A percentile compares a stretch with the other conserved stretches of the same genome.
Conservation (phyloP, 1,284 basidiomycete genomes). For the Spongiforma sp. region DNA sequence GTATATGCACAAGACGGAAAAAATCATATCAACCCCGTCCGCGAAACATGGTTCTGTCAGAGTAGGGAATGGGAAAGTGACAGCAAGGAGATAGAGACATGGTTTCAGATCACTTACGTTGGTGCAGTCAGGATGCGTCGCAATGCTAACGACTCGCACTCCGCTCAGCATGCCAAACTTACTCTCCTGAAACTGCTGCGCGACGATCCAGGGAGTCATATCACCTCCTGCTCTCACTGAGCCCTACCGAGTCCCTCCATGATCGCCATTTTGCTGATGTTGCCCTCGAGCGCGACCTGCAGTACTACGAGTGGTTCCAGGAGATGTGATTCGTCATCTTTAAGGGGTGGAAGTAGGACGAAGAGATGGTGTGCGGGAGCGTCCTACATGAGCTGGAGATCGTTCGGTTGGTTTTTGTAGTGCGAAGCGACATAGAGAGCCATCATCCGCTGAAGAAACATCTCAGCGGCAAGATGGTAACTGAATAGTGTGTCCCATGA, state of each 20-base stretch:
- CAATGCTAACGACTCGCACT: constrained; percentile 91
- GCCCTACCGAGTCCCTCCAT: constrained; percentile 87
- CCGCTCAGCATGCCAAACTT: constrained; percentile 94
- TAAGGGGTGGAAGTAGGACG: constrained; percentile 91
- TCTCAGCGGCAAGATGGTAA: constrained; percentile 95
- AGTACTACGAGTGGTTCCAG: constrained; percentile 96
- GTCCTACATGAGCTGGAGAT: constrained; percentile 95
- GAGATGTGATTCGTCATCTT: constrained; percentile 85
- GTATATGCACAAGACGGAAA: constrained; percentile 2
- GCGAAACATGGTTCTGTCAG: not conserved
- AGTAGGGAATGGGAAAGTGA: too few relatives aligned
- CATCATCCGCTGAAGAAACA: constrained; percentile 99
- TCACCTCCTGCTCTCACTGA: constrained; percentile 89
- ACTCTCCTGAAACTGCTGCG: constrained; percentile 96
- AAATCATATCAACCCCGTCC: constrained; percentile 8
- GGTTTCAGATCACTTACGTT: too few relatives aligned
- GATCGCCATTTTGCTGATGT: constrained; percentile 87
- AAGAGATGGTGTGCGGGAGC: constrained; percentile 98
- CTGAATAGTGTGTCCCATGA: constrained; percentile 97
- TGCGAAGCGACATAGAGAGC: constrained; percentile 96
- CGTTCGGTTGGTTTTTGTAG: constrained; percentile 99
- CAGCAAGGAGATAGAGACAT: too few relatives aligned
- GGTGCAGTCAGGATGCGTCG: constrained; percentile 97
- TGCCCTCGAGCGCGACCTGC: constrained; percentile 96
- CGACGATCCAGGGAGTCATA: constrained; percentile 97